Evolutionary conservation across 1,284 basidiomycete species (phyloP), one percentile per base, ranked within the genome.

Genomic region (Austropuccinia psidii): DNA sequence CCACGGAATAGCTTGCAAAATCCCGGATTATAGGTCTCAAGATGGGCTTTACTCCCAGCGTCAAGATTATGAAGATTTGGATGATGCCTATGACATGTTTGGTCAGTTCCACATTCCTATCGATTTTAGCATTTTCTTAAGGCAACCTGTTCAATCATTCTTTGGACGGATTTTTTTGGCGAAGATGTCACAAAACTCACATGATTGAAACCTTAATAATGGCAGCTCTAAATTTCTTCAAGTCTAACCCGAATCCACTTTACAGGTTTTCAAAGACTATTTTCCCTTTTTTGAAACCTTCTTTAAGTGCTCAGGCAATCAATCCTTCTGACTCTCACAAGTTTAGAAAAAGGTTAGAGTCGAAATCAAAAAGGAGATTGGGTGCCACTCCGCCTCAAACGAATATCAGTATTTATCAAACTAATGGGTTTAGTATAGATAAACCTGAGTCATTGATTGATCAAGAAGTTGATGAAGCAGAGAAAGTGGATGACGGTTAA

Each of bases 11-110:
- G 77, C 76, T 4, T 79, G 79, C 65, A 78, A 78, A 9, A 79
- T 80, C 31, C 79, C 90, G 45, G 93, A 96, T 80, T 96, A 96
- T 79, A 87, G 93, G 41, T 92, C 90, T 15, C 84, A 87, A 21
- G 85, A 89, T 74, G 93, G 93, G 0, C 81, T 96, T 50, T 96
- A 96, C 78, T 89, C 92, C 0, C 85, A 86, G 29, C 82, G 96
- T 50, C 89, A 89, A 78, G 84, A 87, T 74, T 86, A 83, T 74
- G 88, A 73, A 2, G 60, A 68, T 52, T 75, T 89, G 75, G 95
- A 90, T 79, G 90, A 94, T 62, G 82, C 98, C 45, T 91, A 94
- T 76, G 94, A 98, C 79, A 95, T 96, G 15, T 93, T 96, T 78
- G 91, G 97, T 81, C 96, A 97, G 50, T 52, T 52, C 27, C 17